Percentiles rank a stretch among this genome's conserved stretches.
Evolutionary conservation across 192 early-diverging fungal genomes (phyloP).

Genomic region (Gamsiella multidivaricata): DNA sequence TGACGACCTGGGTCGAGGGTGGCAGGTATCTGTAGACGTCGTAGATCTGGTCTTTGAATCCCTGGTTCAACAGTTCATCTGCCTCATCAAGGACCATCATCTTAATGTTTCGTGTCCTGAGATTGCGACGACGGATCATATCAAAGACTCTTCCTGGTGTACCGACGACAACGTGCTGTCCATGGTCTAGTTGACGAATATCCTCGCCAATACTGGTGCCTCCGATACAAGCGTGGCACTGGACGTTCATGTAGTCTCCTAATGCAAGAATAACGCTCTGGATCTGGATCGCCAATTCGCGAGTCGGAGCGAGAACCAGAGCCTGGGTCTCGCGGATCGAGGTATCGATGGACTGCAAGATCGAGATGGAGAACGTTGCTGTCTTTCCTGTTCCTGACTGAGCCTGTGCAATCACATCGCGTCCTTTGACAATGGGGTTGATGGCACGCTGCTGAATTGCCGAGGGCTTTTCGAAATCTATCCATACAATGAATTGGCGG

Average conservation of each 20-base stretch:
- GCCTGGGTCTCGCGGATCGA: conserved; percentile 90
- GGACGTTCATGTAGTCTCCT: conserved; percentile 97
- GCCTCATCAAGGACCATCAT: conserved; percentile 98
- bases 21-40: conserved; percentile 93
- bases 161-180: conserved; percentile 93
- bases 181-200: conserved; percentile 90
- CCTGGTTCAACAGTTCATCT: conserved; percentile 92
- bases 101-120: conserved; percentile 88
- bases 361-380: conserved; percentile 95
- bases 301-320: conserved; percentile 92
- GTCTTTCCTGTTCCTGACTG: conserved; percentile 99
- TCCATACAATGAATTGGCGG: too few relatives aligned
- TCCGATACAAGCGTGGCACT: conserved; percentile 95
- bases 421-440: conserved; percentile 84
- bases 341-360: conserved; percentile 91
- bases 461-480: conserved; percentile 96
- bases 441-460: conserved; percentile 99
- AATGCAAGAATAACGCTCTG: conserved; percentile 91
- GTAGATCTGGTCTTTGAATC: conserved; percentile 99
- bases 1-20: conserved; percentile 91
- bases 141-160: conserved; percentile 97
- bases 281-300: conserved; percentile 97
- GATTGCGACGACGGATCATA: conserved; percentile 90
- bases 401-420: conserved; percentile 97
- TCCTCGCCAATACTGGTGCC: conserved; percentile 94